A percentile compares a stretch with the other conserved stretches of the same genome.
Evolutionary conservation across 2,329 filamentous ascomycete species (phyloP).

Genomic region (Microcyclospora pomicola): DNA sequence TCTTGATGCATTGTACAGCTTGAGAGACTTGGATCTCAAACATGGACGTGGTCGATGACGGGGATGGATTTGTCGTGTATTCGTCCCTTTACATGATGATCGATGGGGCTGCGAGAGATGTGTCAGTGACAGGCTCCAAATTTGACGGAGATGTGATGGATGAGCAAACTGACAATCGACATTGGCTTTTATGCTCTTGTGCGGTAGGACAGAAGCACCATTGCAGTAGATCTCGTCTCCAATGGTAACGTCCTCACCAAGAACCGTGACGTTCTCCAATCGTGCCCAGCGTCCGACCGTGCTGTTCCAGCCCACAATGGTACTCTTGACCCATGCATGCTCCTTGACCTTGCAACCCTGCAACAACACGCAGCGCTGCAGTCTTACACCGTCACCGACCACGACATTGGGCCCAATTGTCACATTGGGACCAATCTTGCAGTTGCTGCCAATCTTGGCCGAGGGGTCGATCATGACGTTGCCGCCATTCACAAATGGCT

Average conservation of each 20-base stretch:
- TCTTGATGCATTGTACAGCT: no score
- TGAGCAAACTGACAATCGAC: slow-evolving; percentile 56
- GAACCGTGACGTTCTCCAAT: slow-evolving; percentile 93
- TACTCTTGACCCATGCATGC: slow-evolving; percentile 97
- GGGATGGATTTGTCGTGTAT: neutral
- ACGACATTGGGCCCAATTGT: slow-evolving; percentile 89
- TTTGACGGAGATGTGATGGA: neutral
- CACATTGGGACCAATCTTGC: slow-evolving; percentile 93
- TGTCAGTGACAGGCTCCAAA: neutral
- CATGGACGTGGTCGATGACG: slow-evolving; percentile 1
- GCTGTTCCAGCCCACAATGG: slow-evolving; percentile 98
- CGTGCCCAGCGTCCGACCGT: slow-evolving; percentile 90
- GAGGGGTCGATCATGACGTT: slow-evolving; percentile 92
- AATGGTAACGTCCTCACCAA: slow-evolving; percentile 94
- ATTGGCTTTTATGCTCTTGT: slow-evolving; percentile 98
- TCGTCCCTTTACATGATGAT: slow-evolving; percentile 8
- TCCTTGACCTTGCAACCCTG: slow-evolving; percentile 91
- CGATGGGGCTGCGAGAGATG: slow-evolving; percentile 3
- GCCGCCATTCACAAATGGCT: slow-evolving; percentile 76
- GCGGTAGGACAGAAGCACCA: slow-evolving; percentile 72
- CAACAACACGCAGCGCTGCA: slow-evolving; percentile 85
- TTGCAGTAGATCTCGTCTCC: slow-evolving; percentile 98
- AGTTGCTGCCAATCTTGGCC: slow-evolving; percentile 96
- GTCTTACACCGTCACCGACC: slow-evolving; percentile 81
- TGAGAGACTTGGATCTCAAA: slow-evolving; percentile 1